Evolutionary conservation across 192 early-diverging fungal species (phyloP).

Genomic region (Backusella liffmaniae): DNA sequence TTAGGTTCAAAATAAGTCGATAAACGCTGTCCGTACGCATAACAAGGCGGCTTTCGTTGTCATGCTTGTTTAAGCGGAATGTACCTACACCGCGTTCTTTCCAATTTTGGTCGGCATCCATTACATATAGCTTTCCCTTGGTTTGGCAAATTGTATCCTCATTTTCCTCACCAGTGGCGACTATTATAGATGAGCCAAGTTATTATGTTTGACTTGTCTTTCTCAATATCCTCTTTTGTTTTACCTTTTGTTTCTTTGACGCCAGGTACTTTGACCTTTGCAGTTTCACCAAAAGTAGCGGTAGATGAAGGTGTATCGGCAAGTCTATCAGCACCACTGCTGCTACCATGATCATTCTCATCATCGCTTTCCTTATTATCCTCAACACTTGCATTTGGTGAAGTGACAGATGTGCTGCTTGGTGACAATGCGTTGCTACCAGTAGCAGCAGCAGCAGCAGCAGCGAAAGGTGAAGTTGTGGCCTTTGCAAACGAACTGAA

Average conservation of each 20-base stretch:
- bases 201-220: background rate
- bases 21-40: conserved; percentile 47
- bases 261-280: conserved; percentile 34
- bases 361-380: conserved; percentile 23
- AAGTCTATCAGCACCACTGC: background rate
- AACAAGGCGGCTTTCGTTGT: conserved; percentile 20
- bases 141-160: conserved; percentile 34
- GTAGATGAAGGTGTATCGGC: background rate
- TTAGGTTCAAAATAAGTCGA: conserved; percentile 41
- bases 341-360: background rate
- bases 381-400: background rate
- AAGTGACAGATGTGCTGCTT: conserved; percentile 16
- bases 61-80: conserved; percentile 32
- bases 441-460: conserved; percentile 14
- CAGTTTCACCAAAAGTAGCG: conserved; percentile 22
- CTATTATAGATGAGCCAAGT: background rate
- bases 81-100: conserved; percentile 45
- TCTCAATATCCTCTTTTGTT: background rate
- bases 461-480: conserved; percentile 35
- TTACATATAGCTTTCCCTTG: conserved; percentile 38
- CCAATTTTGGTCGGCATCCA: conserved; percentile 31
- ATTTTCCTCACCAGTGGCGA: conserved; percentile 44
- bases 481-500: conserved; percentile 37
- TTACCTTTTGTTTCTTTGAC: conserved; percentile 34
- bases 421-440: conserved; percentile 18